Percentiles rank a stretch among this genome's conserved stretches.
Conservation (phyloP, 1,284 basidiomycete species). For the Phellinidium pouzarii region DNA sequence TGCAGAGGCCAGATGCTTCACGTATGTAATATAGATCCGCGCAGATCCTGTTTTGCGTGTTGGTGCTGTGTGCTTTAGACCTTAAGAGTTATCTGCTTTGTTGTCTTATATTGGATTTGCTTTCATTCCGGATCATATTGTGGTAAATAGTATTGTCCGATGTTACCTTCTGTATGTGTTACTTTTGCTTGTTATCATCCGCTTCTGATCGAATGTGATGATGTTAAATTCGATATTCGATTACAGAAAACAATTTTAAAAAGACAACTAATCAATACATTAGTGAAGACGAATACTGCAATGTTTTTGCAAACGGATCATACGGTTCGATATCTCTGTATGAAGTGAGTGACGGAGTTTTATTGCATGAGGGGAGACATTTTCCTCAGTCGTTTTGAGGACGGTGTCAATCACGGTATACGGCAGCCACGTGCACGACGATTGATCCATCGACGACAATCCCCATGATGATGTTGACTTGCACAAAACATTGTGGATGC, state of each 20-base stretch:
- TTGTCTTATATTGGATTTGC: background rate
- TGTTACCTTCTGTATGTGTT: background rate
- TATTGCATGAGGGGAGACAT: slow-evolving; percentile 37
- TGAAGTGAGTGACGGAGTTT: slow-evolving; percentile 43
- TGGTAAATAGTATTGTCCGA: no score
- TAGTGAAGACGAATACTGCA: slow-evolving; percentile 20
- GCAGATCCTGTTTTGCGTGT: no score
- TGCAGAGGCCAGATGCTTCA: slow-evolving; percentile 32
- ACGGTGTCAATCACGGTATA: slow-evolving; percentile 87
- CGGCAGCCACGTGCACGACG: slow-evolving; percentile 69
- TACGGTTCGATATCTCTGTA: slow-evolving; percentile 49
- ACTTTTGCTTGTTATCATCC: background rate
- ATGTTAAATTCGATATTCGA: background rate
- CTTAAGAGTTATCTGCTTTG: background rate
- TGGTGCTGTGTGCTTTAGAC: background rate
- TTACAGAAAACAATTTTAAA: background rate
- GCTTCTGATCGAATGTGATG: background rate
- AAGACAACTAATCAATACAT: background rate
- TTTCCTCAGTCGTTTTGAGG: slow-evolving; percentile 55
- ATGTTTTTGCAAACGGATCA: slow-evolving; percentile 59
- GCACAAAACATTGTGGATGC: slow-evolving; percentile 4
- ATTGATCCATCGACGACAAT: slow-evolving; percentile 47
- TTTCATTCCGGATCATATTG: no score
- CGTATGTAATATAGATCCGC: no score
- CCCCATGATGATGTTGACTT: slow-evolving; percentile 56